A percentile compares a stretch with the other conserved stretches of the same genome.
Conservation (phyloP, 345 rosid genomes). For the Angophora floribunda region DNA sequence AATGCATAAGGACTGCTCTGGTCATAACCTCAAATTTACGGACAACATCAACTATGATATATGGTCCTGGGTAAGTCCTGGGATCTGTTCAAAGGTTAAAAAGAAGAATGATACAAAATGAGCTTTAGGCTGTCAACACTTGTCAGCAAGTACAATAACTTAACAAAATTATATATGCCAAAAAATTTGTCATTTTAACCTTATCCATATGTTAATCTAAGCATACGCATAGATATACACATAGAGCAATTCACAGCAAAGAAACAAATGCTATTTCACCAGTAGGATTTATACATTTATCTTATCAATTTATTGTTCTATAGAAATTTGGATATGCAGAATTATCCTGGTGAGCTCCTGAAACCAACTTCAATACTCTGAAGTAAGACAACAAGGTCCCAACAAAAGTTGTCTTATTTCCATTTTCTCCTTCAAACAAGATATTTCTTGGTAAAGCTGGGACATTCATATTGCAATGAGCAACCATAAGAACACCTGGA, state of each 20-base stretch:
- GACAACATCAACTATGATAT: constrained; percentile 62
- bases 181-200: not conserved
- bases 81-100: constrained; percentile 46
- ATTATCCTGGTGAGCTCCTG: not conserved
- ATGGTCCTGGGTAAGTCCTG: constrained; percentile 83
- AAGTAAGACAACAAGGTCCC: not conserved
- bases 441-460: not conserved
- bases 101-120: not conserved
- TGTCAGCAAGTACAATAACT: not conserved
- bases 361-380: not conserved
- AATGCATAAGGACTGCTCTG: not conserved
- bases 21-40: constrained; percentile 54
- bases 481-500: not conserved
- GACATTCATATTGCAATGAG: not conserved
- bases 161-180: not conserved
- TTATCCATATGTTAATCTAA: not conserved
- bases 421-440: not conserved
- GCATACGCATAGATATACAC: not conserved
- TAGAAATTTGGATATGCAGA: not conserved
- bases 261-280: not conserved
- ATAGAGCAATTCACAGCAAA: not conserved
- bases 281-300: not conserved
- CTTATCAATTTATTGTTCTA: not conserved
- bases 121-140: not conserved
- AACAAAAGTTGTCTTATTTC: not conserved